Base-by-base conservation (phyloP, 2,329 filamentous ascomycete genomes). In the Botrytis porri region DNA sequence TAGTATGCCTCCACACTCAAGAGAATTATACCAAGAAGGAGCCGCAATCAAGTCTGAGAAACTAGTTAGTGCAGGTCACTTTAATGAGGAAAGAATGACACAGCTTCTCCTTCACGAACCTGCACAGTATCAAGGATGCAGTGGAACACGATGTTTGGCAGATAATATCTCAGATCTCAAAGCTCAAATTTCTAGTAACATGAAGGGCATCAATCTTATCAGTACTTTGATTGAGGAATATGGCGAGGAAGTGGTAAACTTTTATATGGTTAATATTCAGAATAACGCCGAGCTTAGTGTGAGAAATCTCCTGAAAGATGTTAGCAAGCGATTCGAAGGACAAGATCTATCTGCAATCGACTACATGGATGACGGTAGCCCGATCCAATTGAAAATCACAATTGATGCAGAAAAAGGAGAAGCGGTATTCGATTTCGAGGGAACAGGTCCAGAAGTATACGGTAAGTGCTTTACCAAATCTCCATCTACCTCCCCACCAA, bases 161-260 rank as follows among this genome's bases (percentile, higher is more conserved):
- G 94, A 97, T 81, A 97, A 97, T 80, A 85, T 97, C 76, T 95
- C 93, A 70, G 94, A 97, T 80, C 85, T 97, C 59, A 94, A 95
- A 81, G 94, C 94, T 0, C 93, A 97, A 80, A 91, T 96, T 20
- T 93, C 94, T 0, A 93, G 93, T 20, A 97, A 97, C 79, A 91
- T 94, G 77, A 94, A 94, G 77, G 94, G 94, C 14, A 95, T 95
- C 79, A 90, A 89, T 51, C 84, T 95, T 35, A 96, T 97, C 76
- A 88, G 87, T 67, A 86, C 87, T 0, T 84, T 96, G 2, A 94
- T 97, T 76, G 86, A 88, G 29, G 93, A 96, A 78, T 96, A 95
- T 77, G 90, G 90, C 25, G 90, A 93, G 77, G 85, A 90, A 3
- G 91, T 92, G 0, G 93, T 97, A 0, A 90, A 94, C 77, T 91